Base-by-base conservation (phyloP, 116 monocot genomes). In the Iris pallida region DNA sequence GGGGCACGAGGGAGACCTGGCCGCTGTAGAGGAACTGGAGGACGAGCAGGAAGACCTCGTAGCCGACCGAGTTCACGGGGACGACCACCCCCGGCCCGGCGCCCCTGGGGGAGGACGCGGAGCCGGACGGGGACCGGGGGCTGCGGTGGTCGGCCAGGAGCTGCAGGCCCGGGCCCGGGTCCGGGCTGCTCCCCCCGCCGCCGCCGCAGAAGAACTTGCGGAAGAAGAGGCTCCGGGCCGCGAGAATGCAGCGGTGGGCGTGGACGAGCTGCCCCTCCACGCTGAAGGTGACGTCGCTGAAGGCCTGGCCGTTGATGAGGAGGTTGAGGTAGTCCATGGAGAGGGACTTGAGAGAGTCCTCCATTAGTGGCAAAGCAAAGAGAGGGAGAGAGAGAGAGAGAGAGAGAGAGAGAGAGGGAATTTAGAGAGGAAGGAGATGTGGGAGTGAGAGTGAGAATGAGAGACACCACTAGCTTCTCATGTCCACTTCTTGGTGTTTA, bases 1-100 rank as follows among this genome's bases (percentile, higher is more conserved):
- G 95, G 7, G 91, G 88, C 49, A 81, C 76, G 13, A 96, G 60
- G 7, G 96, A 91, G 16, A 85, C 89, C 73, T 91, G 91, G 0
- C 96, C 96, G 59, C 96, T 96, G 91, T 96, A 96, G 20, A 96
- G 78, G 69, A 96, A 96, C 91, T 96, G 96, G 4, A 96, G 88
- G 17, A 96, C 61, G 16, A 96, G 70, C 8, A 67, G 18, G 52
- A 75, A 75, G 5, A 78, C 82, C 75, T 82, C 82, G 65, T 82
- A 82, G 20, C 78, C 63, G 16, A 82, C 66, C 6, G 82, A 78
- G 64, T 66, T 82, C 8, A 78, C 74, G 0, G 74, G 74, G 18
- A 82, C 77, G n/a, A 75, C 75, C 12, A 74, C 66, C 14, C 10
- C 62, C 18, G 54, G 56, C 5, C 45, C 45, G 5, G 14, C 42